Percentiles rank a stretch among this genome's conserved stretches.
Conservation (phyloP, 768 basidiomycete genomes). For the Epithele typhae region DNA sequence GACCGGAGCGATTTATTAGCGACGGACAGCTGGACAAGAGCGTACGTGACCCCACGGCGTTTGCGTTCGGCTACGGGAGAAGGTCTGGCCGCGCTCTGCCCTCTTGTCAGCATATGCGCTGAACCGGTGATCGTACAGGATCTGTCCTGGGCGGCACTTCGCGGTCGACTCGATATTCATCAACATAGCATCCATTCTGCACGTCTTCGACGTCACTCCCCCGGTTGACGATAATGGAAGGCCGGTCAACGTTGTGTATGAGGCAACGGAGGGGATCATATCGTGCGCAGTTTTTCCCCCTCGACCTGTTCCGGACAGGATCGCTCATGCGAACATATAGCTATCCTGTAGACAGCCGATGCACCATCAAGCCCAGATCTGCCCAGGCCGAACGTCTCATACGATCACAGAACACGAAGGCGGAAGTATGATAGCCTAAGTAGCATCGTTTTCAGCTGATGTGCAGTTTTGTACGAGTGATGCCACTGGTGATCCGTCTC, state of each 20-base stretch:
- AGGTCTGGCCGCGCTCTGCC: neutral
- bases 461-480: no score
- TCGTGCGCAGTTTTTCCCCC: neutral
- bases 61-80: constrained; percentile 10
- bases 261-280: neutral
- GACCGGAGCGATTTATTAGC: constrained; percentile 10
- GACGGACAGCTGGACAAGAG: constrained; percentile 1
- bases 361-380: constrained; percentile 14
- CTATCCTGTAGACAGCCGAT: constrained; percentile 14
- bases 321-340: no score
- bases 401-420: no score
- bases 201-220: constrained; percentile 1
- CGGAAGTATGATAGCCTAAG: no score
- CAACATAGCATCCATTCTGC: constrained; percentile 3
- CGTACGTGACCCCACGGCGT: neutral
- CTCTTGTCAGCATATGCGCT: neutral
- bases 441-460: no score
- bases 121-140: neutral
- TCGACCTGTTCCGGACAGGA: neutral
- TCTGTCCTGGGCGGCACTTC: constrained; percentile 4
- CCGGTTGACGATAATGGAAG: constrained; percentile 1
- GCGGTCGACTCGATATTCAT: constrained; percentile 4
- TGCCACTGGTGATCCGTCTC: no score
- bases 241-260: neutral
- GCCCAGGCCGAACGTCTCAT: constrained; percentile 4